phyloP scores from a whole-genome alignment of 148 eudicot genomes.

The Fagopyrum homotropicum region DNA sequence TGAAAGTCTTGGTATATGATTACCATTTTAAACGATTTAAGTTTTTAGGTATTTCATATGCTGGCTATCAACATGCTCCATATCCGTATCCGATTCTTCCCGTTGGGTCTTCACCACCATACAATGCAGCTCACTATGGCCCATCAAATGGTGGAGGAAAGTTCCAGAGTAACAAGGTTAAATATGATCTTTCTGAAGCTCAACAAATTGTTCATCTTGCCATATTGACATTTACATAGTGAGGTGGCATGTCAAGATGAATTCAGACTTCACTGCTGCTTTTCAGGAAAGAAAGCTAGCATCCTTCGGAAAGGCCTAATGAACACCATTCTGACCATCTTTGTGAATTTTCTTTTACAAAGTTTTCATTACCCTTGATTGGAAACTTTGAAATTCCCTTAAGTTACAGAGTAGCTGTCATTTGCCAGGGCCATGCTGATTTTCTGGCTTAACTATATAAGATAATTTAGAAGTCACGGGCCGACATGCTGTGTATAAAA shows the following conservation, averaged over 20 bases:
- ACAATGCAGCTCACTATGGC: slow-evolving; percentile 62
- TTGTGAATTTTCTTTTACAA: background rate
- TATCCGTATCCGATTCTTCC: slow-evolving; percentile 39
- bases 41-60: slow-evolving; percentile 38
- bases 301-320: background rate
- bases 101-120: slow-evolving; percentile 40
- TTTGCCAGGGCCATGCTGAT: background rate
- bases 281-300: background rate
- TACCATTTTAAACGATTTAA: slow-evolving; percentile 26
- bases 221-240: slow-evolving; percentile 3
- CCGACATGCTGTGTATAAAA: background rate
- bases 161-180: slow-evolving; percentile 63
- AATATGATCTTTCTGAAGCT: background rate
- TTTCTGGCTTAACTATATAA: background rate
- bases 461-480: background rate
- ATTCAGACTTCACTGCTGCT: background rate
- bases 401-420: background rate
- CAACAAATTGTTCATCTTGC: background rate
- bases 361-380: background rate
- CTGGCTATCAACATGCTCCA: slow-evolving; percentile 44
- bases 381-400: background rate
- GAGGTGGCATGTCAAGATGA: background rate
- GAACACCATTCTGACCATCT: background rate
- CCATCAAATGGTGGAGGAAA: slow-evolving; percentile 58
- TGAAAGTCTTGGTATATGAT: slow-evolving; percentile 12